Percentiles rank a stretch among this genome's conserved stretches.
These are phyloP conservation scores for Teratosphaeria destructans DNA, from an alignment of 2,329 filamentous ascomycete species.

Conservation along the genomic window DNA sequence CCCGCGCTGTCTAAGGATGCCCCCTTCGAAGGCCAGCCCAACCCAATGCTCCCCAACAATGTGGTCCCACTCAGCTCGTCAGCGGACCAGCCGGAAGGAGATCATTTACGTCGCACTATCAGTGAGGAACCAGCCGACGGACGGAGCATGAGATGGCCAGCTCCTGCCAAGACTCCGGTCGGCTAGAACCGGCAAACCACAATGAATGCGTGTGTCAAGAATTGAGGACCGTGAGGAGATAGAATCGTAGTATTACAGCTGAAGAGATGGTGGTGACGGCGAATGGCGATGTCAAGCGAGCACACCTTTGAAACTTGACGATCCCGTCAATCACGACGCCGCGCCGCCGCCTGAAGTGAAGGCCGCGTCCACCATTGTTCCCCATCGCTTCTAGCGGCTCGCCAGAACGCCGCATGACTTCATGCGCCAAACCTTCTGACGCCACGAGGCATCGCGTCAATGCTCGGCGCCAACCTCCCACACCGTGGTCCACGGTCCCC, in stretches of 20 bases:
- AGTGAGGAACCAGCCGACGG: neutral
- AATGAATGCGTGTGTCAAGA: neutral
- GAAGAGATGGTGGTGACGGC: neutral
- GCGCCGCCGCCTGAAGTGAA: too few species aligned
- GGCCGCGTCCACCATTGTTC: neutral
- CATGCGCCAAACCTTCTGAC: neutral
- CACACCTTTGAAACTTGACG: neutral
- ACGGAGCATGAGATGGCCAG: neutral
- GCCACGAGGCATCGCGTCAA: neutral
- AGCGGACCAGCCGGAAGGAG: conserved; percentile 4
- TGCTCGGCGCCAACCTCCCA: neutral
- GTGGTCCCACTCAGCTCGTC: neutral
- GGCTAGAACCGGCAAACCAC: neutral
- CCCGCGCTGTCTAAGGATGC: neutral
- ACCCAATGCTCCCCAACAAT: neutral
- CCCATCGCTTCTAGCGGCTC: neutral
- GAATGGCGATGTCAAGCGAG: neutral
- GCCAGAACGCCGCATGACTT: neutral
- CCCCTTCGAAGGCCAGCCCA: neutral
- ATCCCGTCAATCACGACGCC: neutral
- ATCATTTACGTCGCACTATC: neutral
- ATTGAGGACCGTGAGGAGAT: neutral
- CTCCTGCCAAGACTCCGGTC: neutral
- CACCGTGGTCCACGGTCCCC: too few species aligned
- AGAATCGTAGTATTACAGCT: neutral